Base-by-base conservation (phyloP, 108 stramenopile genomes). In the Parietichytrium sp. region DNA sequence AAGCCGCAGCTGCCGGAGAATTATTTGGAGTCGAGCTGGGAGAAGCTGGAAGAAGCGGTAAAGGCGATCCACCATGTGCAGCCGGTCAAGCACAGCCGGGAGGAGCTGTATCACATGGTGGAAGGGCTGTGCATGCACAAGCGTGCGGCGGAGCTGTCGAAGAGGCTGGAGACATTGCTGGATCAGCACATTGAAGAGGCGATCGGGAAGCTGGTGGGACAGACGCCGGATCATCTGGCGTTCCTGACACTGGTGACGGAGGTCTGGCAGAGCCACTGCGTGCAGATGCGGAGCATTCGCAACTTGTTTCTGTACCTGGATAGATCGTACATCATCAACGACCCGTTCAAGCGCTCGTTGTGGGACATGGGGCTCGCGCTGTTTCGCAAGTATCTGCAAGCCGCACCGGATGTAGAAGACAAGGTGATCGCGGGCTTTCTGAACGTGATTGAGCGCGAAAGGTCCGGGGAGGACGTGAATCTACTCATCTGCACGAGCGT, bases 261-360 rank as follows among this genome's bases (percentile, higher is more conserved):
- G 16, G 48, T 83, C 7, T 89, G 89, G 89, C 54, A 52, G 45
- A 84, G 90, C 45, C 88, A 90, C 85, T 86, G 85, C 85, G 85
- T 82, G 29, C 84, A 86, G 29, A 81, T 94, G 87, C 87, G 84
- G 3, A 92, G 88, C 54, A 88, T 94, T 13, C 87, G 94, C 25
- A 90, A 86, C 78, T 90, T 95, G 23, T 95, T 93, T 54, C 83
- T 93, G 53, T 91, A 91, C 83, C 87, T 95, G 49, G 94, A 95
- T 86, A 84, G 91, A 49, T 85, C 82, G 31, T 93, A 85, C 82
- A 87, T 92, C 29, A 53, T 89, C 12, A 83, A 79, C 53, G 78
- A 51, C 30, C 49, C 87, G 13, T 85, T 26, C 16, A 54, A 79
- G 36, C 52, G 51, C 42, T 47, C 82, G 13, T 61, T 91, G 13